phyloP scores from a whole-genome alignment of 2,329 filamentous ascomycete genomes.

The Aureobasidium sp. region DNA sequence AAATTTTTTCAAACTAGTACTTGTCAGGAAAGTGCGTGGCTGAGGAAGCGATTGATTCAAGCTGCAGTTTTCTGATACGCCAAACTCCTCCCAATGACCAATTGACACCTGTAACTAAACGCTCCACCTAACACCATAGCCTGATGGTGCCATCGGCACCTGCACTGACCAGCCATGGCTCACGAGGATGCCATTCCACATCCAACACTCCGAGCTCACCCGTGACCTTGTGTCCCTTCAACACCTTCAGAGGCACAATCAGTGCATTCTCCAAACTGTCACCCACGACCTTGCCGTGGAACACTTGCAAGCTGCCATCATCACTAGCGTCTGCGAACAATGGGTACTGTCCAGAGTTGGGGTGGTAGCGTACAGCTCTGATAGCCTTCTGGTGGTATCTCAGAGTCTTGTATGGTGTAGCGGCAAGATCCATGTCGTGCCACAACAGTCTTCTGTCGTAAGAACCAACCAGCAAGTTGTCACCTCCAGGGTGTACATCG shows the following conservation, averaged over 20 bases:
- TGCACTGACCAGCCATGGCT: conserved; percentile 91
- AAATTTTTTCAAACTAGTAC: background rate
- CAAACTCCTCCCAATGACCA: conserved; percentile 10
- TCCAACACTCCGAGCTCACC: conserved; percentile 85
- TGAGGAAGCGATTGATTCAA: background rate
- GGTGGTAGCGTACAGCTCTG: conserved; percentile 79
- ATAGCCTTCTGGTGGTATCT: conserved; percentile 92
- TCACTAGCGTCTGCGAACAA: conserved; percentile 94
- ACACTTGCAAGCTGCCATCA: conserved; percentile 89
- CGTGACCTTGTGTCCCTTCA: conserved; percentile 81
- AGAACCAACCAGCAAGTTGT: conserved; percentile 88
- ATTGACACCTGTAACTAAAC: background rate
- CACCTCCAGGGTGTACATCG: conserved; percentile 88
- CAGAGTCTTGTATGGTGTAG: conserved; percentile 89
- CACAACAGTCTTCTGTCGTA: conserved; percentile 91
- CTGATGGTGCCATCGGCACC: conserved; percentile 90
- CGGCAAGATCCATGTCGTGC: conserved; percentile 92
- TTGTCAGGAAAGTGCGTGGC: background rate
- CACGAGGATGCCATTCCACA: conserved; percentile 88
- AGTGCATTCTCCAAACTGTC: conserved; percentile 95
- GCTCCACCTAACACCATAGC: conserved; percentile 56
- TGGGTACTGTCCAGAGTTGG: conserved; percentile 53
- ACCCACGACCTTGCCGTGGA: conserved; percentile 91
- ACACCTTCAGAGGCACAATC: conserved; percentile 91
- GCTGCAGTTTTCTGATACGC: conserved; percentile 2